Evolutionary conservation across 129 eudicot genomes (phyloP).

Genomic region (Cynara cardunculus): DNA sequence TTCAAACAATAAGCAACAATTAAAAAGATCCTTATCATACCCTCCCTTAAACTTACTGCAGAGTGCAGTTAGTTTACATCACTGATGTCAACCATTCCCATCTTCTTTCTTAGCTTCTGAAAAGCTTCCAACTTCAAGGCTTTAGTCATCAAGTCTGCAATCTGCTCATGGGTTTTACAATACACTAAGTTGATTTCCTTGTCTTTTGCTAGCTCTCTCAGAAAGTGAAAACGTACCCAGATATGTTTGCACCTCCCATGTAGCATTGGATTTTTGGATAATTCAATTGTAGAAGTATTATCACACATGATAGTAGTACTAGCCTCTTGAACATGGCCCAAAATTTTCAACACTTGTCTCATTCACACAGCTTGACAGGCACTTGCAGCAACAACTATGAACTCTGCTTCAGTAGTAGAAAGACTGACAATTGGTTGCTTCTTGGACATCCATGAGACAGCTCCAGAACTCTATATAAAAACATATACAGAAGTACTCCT

Average conservation of each 20-base stretch:
- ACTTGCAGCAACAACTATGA: neutral
- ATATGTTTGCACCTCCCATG: neutral
- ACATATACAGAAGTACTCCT: constrained; percentile 5
- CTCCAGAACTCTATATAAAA: neutral
- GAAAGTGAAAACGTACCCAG: neutral
- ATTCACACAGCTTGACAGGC: neutral
- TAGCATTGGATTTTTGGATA: neutral
- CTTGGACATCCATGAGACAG: neutral
- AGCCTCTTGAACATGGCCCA: neutral
- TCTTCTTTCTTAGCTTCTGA: neutral
- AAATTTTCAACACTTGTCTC: neutral
- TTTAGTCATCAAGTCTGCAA: neutral
- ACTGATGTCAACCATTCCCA: neutral
- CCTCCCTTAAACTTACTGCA: neutral
- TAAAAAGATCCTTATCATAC: neutral
- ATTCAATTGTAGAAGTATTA: neutral
- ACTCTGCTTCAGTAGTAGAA: neutral
- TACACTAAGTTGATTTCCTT: neutral
- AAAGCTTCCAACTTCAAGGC: neutral
- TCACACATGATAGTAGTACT: neutral
- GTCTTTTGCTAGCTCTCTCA: neutral
- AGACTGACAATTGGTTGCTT: constrained; percentile 2
- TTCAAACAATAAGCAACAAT: neutral
- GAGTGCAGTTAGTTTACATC: neutral
- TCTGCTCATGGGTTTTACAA: neutral